Percentiles rank a stretch among this genome's conserved stretches.
Conservation (phyloP, 2,329 filamentous ascomycete species). For the Zymoseptoria crescenta region DNA sequence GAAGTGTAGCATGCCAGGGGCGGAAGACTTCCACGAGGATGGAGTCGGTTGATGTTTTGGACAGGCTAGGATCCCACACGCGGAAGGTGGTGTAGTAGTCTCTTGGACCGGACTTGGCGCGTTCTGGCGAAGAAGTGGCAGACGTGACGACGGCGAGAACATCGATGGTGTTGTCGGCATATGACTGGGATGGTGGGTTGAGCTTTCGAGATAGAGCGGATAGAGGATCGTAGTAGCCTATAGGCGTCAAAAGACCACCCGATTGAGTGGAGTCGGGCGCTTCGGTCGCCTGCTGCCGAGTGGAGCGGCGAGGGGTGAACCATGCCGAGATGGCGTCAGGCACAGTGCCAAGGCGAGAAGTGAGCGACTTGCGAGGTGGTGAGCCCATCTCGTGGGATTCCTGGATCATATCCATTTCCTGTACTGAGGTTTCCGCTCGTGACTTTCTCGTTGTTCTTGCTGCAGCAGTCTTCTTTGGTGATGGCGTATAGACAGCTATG, state of each 20-base stretch:
- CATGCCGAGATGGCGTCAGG: constrained; percentile 30
- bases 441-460: constrained; percentile 10
- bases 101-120: constrained; percentile 36
- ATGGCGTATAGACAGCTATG: constrained; percentile 5
- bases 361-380: constrained; percentile 20
- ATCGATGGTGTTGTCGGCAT: constrained; percentile 31
- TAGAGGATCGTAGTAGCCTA: constrained; percentile 42
- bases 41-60: neutral
- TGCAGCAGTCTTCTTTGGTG: constrained; percentile 1
- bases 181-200: constrained; percentile 33
- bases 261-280: constrained; percentile 5
- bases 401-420: constrained; percentile 1
- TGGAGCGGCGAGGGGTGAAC: constrained; percentile 28
- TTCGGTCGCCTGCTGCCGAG: constrained; percentile 3
- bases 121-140: constrained; percentile 26
- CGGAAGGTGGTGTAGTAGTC: constrained; percentile 38
- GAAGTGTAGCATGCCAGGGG: constrained; percentile 36
- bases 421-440: neutral
- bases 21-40: constrained; percentile 37
- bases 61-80: constrained; percentile 33
- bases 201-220: constrained; percentile 32
- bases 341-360: constrained; percentile 24
- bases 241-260: constrained; percentile 6
- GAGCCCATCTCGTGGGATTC: constrained; percentile 8
- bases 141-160: constrained; percentile 38